phyloP scores from a whole-genome alignment of 2,329 filamentous ascomycete genomes.

The Dactylellina cionopaga region DNA sequence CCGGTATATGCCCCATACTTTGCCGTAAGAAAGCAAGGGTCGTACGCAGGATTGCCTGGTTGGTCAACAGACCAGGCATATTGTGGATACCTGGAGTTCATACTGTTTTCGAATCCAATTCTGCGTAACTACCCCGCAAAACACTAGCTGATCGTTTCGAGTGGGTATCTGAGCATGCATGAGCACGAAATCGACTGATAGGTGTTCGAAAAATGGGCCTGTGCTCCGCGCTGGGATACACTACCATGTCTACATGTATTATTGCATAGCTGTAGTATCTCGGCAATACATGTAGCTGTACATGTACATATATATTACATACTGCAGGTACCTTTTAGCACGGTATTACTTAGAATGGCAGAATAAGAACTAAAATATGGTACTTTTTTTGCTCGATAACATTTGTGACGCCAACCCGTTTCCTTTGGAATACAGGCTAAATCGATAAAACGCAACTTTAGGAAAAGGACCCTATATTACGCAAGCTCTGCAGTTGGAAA shows the following conservation, averaged over 20 bases:
- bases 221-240: slow-evolving; percentile 13
- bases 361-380: neutral
- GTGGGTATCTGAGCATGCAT: slow-evolving; percentile 24
- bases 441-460: slow-evolving; percentile 42
- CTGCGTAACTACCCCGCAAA: slow-evolving; percentile 48
- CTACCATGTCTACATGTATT: slow-evolving; percentile 17
- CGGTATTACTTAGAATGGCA: neutral
- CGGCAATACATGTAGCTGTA: slow-evolving; percentile 26
- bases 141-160: slow-evolving; percentile 25
- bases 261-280: no score
- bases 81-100: slow-evolving; percentile 1
- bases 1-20: neutral
- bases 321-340: neutral
- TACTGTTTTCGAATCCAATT: neutral
- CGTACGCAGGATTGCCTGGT: neutral
- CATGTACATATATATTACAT: slow-evolving; percentile 39
- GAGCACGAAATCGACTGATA: slow-evolving; percentile 2
- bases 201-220: slow-evolving; percentile 16
- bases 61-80: neutral
- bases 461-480: slow-evolving; percentile 37
- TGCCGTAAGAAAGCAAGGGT: neutral
- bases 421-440: slow-evolving; percentile 39
- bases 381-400: neutral
- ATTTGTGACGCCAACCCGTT: neutral
- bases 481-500: slow-evolving; percentile 35